Evolutionary conservation across 371 early-diverging fungal genomes (phyloP).

Genomic region (Parasitella parasitica): DNA sequence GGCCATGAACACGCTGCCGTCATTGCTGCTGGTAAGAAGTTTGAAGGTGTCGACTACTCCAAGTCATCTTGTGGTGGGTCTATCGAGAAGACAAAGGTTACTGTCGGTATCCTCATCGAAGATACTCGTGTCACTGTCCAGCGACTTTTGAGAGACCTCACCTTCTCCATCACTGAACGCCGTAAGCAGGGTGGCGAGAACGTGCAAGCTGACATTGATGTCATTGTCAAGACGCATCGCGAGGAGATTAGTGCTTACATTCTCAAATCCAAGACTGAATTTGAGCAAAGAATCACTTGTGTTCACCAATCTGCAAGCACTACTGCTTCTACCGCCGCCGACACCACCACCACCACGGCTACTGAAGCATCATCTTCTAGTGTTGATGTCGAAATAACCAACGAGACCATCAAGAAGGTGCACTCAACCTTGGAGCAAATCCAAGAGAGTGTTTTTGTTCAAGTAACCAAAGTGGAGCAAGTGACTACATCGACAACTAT

Average conservation of each 20-base stretch:
- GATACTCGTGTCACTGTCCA: constrained; percentile 19
- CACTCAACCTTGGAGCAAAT: constrained; percentile 21
- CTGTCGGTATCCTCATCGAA: constrained; percentile 26
- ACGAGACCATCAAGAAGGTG: constrained; percentile 29
- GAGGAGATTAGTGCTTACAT: constrained; percentile 19
- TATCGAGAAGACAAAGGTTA: constrained; percentile 24
- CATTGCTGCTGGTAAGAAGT: constrained; percentile 25
- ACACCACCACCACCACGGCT: no score
- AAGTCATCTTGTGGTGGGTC: constrained; percentile 10
- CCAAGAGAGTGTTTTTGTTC: constrained; percentile 18
- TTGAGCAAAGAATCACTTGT: constrained; percentile 19
- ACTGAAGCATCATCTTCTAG: neutral
- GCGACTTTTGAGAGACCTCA: constrained; percentile 17
- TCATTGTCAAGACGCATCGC: constrained; percentile 25
- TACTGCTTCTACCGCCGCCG: no score
- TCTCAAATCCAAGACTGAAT: constrained; percentile 8
- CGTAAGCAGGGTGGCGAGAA: constrained; percentile 33
- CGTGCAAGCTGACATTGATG: constrained; percentile 23
- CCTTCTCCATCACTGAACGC: constrained; percentile 23
- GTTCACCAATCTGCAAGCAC: neutral
- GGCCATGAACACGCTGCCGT: constrained; percentile 13
- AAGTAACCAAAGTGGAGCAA: constrained; percentile 26
- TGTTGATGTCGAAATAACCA: constrained; percentile 10
- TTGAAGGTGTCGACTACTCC: constrained; percentile 26
- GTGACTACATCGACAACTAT: constrained; percentile 6